phyloP scores from a whole-genome alignment of 345 rosid species.

The Brassica incana region DNA sequence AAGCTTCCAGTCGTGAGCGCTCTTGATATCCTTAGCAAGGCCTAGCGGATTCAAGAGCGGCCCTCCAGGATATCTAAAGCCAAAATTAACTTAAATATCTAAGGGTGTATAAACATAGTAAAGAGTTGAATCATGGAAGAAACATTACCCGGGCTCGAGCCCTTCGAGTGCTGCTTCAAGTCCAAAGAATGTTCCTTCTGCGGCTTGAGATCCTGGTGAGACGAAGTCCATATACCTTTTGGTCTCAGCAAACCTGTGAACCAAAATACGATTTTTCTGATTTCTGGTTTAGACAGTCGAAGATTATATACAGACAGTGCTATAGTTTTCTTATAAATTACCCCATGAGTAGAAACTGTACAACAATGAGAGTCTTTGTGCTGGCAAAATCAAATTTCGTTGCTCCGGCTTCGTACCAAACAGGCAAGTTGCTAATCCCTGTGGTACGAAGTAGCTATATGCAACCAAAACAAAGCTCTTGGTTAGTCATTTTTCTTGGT shows the following conservation, averaged over 20 bases:
- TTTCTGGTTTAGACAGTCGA: background rate
- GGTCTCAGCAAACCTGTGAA: constrained; percentile 72
- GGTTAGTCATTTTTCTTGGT: background rate
- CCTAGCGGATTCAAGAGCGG: constrained; percentile 91
- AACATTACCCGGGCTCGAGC: constrained; percentile 74
- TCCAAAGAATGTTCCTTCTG: constrained; percentile 83
- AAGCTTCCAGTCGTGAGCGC: constrained; percentile 77
- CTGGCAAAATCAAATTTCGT: constrained; percentile 70
- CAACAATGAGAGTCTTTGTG: constrained; percentile 63
- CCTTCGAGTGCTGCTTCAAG: constrained; percentile 81
- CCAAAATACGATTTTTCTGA: background rate
- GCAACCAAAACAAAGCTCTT: constrained; percentile 6
- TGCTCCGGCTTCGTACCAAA: constrained; percentile 96
- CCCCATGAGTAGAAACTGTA: constrained; percentile 91
- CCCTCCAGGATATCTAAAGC: constrained; percentile 86
- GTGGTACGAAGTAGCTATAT: constrained; percentile 76
- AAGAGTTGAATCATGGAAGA: background rate
- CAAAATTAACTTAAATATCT: background rate
- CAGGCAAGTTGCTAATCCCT: constrained; percentile 67
- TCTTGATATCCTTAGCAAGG: constrained; percentile 70
- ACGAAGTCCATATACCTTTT: constrained; percentile 86
- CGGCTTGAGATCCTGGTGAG: constrained; percentile 83
- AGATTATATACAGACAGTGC: background rate
- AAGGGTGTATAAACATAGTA: background rate
- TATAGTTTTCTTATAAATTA: constrained; percentile 20